phyloP scores from a whole-genome alignment of 2,329 filamentous ascomycete genomes.

The Colletotrichum sp. region DNA sequence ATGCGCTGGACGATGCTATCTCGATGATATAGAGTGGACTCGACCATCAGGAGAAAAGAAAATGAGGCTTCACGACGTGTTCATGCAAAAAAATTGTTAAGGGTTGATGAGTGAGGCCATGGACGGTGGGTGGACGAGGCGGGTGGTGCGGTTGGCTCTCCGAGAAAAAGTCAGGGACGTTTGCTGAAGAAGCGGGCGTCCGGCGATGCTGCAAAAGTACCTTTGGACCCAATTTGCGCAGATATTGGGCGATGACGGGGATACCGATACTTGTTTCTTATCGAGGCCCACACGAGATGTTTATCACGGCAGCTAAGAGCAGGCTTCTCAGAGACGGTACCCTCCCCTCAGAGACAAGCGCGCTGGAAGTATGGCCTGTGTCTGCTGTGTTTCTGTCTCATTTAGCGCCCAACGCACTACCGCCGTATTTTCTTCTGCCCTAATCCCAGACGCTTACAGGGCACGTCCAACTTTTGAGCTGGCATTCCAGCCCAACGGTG shows the following conservation, averaged over 20 bases:
- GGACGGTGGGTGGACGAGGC: not conserved
- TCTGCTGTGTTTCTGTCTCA: not conserved
- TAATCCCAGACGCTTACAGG: not conserved
- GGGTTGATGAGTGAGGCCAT: not conserved
- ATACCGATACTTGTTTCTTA: conserved; percentile 6
- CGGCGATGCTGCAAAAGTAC: not conserved
- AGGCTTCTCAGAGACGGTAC: not conserved
- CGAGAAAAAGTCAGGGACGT: not conserved
- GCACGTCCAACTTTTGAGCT: not conserved
- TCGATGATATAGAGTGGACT: not conserved
- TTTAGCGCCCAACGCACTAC: not conserved
- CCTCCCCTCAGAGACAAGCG: not conserved
- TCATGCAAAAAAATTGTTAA: not conserved
- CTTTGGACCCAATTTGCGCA: not conserved
- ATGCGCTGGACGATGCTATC: not conserved
- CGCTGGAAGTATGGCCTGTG: not conserved
- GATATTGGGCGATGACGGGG: not conserved
- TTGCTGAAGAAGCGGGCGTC: not conserved
- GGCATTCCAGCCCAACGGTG: not conserved
- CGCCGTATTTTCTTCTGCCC: not conserved
- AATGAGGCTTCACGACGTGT: conserved; percentile 11
- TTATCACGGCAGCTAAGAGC: not conserved
- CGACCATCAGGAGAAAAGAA: not conserved
- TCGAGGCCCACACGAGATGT: not conserved
- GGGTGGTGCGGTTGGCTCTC: not conserved